phyloP scores from a whole-genome alignment of 2,329 filamentous ascomycete species.

The Apiospora marii region DNA sequence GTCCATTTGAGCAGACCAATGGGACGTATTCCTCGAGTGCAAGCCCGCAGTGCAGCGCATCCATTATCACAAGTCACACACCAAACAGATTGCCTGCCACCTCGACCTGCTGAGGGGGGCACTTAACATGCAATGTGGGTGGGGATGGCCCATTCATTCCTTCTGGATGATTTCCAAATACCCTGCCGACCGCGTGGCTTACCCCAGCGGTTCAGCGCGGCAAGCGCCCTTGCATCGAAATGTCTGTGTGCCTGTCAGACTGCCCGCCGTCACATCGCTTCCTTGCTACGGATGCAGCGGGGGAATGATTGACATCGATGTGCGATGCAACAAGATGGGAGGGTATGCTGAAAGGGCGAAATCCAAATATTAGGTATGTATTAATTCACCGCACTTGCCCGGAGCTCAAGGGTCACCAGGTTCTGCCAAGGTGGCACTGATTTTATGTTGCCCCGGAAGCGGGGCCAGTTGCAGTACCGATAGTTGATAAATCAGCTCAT shows the following conservation, averaged over 20 bases:
- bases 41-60: not conserved
- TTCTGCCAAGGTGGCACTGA: not conserved
- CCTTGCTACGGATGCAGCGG: not conserved
- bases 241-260: not conserved
- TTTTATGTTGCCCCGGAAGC: not conserved
- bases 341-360: not conserved
- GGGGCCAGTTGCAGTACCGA: not conserved
- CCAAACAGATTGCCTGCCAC: not conserved
- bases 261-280: constrained; percentile 21
- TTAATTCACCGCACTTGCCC: not conserved
- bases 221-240: constrained; percentile 4
- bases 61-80: not conserved
- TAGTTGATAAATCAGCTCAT: not conserved
- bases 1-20: not conserved
- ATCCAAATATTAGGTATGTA: no score
- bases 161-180: constrained; percentile 2
- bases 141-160: constrained; percentile 7
- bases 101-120: not conserved
- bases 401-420: no score
- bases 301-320: not conserved
- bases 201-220: not conserved
- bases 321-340: not conserved
- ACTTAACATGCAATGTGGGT: constrained; percentile 1
- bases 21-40: not conserved
- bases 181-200: constrained; percentile 18